phyloP scores from a whole-genome alignment of 179 eudicot genomes.

The Nepenthes alata region DNA sequence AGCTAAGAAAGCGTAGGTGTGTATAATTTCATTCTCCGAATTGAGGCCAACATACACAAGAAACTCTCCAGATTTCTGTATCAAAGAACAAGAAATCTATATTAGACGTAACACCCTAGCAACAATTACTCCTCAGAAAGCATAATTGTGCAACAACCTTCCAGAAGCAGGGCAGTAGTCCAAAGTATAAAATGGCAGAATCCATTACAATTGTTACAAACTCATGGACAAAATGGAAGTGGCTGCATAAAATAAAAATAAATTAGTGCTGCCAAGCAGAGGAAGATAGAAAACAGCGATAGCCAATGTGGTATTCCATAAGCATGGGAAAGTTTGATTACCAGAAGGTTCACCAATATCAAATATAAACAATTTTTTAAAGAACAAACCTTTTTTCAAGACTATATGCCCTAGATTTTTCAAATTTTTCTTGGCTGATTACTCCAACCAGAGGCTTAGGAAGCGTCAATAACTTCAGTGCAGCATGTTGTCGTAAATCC shows the following conservation, averaged over 20 bases:
- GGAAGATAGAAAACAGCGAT: neutral
- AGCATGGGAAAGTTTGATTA: neutral
- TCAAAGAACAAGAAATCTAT: neutral
- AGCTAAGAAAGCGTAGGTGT: slow-evolving; percentile 81
- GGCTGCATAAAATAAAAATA: slow-evolving; percentile 30
- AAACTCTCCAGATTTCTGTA: slow-evolving; percentile 60
- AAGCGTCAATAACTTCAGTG: slow-evolving; percentile 66
- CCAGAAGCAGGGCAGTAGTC: slow-evolving; percentile 90
- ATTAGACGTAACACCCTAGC: slow-evolving; percentile 6
- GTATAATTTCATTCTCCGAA: slow-evolving; percentile 80
- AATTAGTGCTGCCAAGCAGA: neutral
- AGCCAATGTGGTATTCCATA: neutral
- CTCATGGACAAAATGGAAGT: slow-evolving; percentile 86
- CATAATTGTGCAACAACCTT: slow-evolving; percentile 36
- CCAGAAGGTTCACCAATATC: slow-evolving; percentile 1
- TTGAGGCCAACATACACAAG: slow-evolving; percentile 45
- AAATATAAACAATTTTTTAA: neutral
- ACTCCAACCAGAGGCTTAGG: slow-evolving; percentile 76
- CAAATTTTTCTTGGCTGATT: slow-evolving; percentile 85
- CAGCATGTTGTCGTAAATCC: slow-evolving; percentile 76
- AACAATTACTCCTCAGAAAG: neutral
- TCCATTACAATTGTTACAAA: slow-evolving; percentile 73
- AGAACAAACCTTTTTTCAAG: slow-evolving; percentile 74
- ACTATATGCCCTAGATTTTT: slow-evolving; percentile 85
- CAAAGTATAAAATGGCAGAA: slow-evolving; percentile 65